Evolutionary conservation across 1,284 basidiomycete species (phyloP).

Genomic region (Ganoderma resinaceum): DNA sequence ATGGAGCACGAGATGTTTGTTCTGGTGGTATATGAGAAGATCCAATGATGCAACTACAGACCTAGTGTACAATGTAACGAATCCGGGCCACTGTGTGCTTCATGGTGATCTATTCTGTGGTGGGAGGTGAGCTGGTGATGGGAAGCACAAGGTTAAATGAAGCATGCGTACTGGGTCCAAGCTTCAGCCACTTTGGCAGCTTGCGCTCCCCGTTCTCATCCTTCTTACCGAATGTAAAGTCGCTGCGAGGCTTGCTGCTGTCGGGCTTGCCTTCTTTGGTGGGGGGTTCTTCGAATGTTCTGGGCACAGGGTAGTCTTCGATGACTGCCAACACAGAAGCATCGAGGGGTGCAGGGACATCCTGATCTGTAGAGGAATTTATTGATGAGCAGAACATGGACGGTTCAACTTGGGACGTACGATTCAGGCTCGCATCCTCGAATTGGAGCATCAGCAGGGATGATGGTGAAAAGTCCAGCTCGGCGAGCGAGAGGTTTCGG

Average conservation of each 20-base stretch:
- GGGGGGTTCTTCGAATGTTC: conserved; percentile 40
- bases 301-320: conserved; percentile 66
- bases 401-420: conserved; percentile 46
- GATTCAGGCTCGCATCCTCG: conserved; percentile 73
- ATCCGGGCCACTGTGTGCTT: not conserved
- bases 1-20: not conserved
- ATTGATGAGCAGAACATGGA: not conserved
- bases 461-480: conserved; percentile 76
- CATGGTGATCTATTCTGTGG: not conserved
- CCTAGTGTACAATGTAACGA: conserved; percentile 9
- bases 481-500: conserved; percentile 67
- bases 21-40: not conserved
- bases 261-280: conserved; percentile 22
- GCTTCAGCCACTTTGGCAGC: conserved; percentile 78
- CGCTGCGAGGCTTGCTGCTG: conserved; percentile 35
- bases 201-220: conserved; percentile 53
- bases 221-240: conserved; percentile 7
- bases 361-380: conserved; percentile 29
- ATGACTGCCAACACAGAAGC: conserved; percentile 60
- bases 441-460: conserved; percentile 82
- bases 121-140: not conserved
- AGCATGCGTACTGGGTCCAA: conserved; percentile 43
- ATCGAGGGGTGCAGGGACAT: conserved; percentile 71
- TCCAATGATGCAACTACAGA: not conserved
- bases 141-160: no score